A percentile compares a stretch with the other conserved stretches of the same genome.
Evolutionary conservation across 2,329 filamentous ascomycete genomes (phyloP).

Genomic region (Exophiala aquamarina): DNA sequence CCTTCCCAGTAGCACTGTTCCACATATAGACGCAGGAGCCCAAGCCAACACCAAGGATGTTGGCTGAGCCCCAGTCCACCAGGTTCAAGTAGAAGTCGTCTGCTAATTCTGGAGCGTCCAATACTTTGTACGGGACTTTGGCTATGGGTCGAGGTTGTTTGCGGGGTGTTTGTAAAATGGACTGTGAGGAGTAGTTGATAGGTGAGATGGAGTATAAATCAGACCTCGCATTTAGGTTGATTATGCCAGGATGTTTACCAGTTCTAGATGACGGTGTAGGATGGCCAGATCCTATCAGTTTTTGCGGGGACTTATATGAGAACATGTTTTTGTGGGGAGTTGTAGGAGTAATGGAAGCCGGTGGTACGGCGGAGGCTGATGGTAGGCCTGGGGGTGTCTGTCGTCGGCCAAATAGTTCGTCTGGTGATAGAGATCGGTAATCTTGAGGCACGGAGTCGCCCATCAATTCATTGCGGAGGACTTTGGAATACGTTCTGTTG

Average conservation of each 20-base stretch:
- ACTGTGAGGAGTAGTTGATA: constrained; percentile 87
- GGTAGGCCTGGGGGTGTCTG: constrained; percentile 75
- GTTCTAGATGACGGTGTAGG: constrained; percentile 87
- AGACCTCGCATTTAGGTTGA: constrained; percentile 83
- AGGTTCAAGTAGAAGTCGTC: constrained; percentile 98
- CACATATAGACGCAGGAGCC: constrained; percentile 97
- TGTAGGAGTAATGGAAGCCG: constrained; percentile 77
- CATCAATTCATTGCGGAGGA: constrained; percentile 89
- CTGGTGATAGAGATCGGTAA: constrained; percentile 39
- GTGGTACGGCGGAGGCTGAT: constrained; percentile 63
- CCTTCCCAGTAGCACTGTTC: constrained; percentile 87
- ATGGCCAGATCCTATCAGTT: constrained; percentile 71
- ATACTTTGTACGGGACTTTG: constrained; percentile 96
- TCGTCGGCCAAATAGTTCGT: constrained; percentile 56
- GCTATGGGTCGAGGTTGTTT: constrained; percentile 87
- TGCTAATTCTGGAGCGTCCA: constrained; percentile 92
- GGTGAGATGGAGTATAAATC: constrained; percentile 96
- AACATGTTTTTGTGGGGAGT: constrained; percentile 98
- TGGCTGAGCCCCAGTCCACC: constrained; percentile 95
- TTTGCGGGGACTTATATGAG: constrained; percentile 75
- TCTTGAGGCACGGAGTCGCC: constrained; percentile 86
- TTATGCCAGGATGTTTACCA: constrained; percentile 67
- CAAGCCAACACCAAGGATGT: constrained; percentile 88
- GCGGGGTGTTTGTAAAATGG: constrained; percentile 85
- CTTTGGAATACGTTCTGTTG: constrained; percentile 84